These are phyloP conservation scores for Linnemannia hyalina DNA, from an alignment of 192 early-diverging fungal species.

Conservation along the genomic window DNA sequence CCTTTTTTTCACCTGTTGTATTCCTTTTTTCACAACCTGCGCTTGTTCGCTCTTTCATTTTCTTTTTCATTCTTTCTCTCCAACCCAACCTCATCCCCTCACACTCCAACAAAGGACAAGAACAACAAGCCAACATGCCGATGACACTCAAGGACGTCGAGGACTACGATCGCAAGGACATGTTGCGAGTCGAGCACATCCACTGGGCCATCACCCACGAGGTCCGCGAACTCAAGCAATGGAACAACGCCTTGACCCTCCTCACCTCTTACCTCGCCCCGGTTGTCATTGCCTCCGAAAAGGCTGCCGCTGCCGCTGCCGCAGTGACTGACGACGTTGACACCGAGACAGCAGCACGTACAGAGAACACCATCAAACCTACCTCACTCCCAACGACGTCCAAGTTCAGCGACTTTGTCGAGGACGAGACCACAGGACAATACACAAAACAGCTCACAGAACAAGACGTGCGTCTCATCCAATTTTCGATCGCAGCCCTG, in stretches of 20 bases:
- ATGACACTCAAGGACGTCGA: conserved; percentile 16
- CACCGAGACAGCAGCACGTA: neutral
- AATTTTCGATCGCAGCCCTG: conserved; percentile 14
- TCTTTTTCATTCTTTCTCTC: neutral
- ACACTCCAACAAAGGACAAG: neutral
- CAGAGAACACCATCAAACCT: neutral
- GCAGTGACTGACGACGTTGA: neutral
- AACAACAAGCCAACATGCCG: neutral
- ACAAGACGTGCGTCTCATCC: conserved; percentile 17
- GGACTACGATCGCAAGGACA: neutral
- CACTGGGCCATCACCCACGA: conserved; percentile 32
- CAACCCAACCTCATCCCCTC: neutral
- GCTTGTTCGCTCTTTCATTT: neutral
- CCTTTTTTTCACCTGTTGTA: neutral
- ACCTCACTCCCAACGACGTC: neutral
- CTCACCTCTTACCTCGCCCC: conserved; percentile 37
- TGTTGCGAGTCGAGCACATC: conserved; percentile 9
- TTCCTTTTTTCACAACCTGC: neutral
- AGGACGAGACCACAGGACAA: neutral
- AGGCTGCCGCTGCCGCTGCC: conserved; percentile 2
- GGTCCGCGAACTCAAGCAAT: conserved; percentile 20
- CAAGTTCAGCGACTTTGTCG: conserved; percentile 13
- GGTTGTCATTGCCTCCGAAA: conserved; percentile 21
- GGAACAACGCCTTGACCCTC: conserved; percentile 33
- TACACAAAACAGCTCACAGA: neutral